Percentiles rank a stretch among this genome's conserved stretches.
Conservation (phyloP, 2,329 filamentous ascomycete genomes). For the Grosmannia serpens region DNA sequence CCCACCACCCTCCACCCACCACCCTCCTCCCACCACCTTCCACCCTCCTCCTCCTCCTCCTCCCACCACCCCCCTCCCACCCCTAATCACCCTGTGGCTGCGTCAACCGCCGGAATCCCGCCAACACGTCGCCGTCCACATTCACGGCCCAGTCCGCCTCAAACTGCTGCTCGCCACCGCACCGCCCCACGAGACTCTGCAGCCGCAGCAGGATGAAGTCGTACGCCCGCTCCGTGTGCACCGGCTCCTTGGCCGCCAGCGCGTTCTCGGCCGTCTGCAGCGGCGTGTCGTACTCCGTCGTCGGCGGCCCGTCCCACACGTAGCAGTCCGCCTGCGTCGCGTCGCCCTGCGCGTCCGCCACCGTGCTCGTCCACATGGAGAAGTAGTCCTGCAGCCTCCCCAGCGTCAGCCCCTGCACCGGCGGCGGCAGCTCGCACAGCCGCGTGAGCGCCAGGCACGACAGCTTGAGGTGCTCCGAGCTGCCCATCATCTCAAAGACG, state of each 20-base stretch:
- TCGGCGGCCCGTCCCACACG: constrained; percentile 29
- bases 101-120: constrained; percentile 41
- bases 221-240: constrained; percentile 54
- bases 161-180: constrained; percentile 56
- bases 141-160: constrained; percentile 59
- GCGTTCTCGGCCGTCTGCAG: constrained; percentile 42
- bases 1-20: background rate
- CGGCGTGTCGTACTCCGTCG: constrained; percentile 43
- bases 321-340: constrained; percentile 39
- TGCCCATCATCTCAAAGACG: constrained; percentile 56
- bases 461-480: constrained; percentile 56
- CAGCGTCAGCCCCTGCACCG: constrained; percentile 46
- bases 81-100: background rate
- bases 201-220: constrained; percentile 54
- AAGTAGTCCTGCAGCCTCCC: constrained; percentile 60
- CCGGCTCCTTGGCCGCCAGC: constrained; percentile 47
- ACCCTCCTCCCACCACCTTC: too few relatives aligned
- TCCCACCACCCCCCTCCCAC: background rate
- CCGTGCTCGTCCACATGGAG: constrained; percentile 60
- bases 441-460: constrained; percentile 62
- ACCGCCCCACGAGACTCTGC: constrained; percentile 42
- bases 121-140: constrained; percentile 61
- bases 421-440: constrained; percentile 51
- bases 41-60: background rate
- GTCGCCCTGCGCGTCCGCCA: constrained; percentile 51